Evolutionary conservation across 2,329 filamentous ascomycete species (phyloP).

Genomic region (Sclerotinia spermophila): DNA sequence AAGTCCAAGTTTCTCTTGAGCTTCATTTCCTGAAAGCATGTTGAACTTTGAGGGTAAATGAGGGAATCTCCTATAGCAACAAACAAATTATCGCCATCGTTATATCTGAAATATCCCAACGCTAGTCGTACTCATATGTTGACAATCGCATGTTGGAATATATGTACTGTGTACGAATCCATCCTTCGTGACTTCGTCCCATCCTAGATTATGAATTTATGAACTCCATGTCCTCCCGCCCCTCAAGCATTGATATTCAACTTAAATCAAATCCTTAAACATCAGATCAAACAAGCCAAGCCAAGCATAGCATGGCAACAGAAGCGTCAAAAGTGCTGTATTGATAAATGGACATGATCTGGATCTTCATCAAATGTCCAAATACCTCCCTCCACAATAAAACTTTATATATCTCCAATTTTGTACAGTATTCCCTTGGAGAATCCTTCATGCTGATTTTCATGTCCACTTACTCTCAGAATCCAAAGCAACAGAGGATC

Average conservation of each 20-base stretch:
- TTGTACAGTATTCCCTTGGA: neutral
- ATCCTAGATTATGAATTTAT: neutral
- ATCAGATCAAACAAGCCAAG: constrained; percentile 11
- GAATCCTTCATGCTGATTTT: neutral
- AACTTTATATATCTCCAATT: constrained; percentile 9
- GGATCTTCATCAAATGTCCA: constrained; percentile 12
- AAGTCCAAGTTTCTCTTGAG: constrained; percentile 7
- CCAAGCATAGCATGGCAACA: neutral
- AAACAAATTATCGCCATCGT: neutral
- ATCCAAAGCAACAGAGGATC: neutral
- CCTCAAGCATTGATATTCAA: constrained; percentile 10
- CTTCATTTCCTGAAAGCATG: neutral
- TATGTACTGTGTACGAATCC: neutral
- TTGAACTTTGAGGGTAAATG: neutral
- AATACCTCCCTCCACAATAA: constrained; percentile 1
- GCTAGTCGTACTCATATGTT: neutral
- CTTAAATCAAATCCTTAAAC: constrained; percentile 14
- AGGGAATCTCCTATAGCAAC: neutral
- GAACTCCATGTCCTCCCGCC: neutral
- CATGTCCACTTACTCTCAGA: neutral
- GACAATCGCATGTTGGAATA: neutral
- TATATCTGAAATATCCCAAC: neutral
- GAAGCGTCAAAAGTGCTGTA: neutral
- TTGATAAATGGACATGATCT: neutral
- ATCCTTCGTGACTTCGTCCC: constrained; percentile 15